These are phyloP conservation scores for Aspergillus sp. DNA, from an alignment of 2,329 filamentous ascomycete species.

Conservation along the genomic window DNA sequence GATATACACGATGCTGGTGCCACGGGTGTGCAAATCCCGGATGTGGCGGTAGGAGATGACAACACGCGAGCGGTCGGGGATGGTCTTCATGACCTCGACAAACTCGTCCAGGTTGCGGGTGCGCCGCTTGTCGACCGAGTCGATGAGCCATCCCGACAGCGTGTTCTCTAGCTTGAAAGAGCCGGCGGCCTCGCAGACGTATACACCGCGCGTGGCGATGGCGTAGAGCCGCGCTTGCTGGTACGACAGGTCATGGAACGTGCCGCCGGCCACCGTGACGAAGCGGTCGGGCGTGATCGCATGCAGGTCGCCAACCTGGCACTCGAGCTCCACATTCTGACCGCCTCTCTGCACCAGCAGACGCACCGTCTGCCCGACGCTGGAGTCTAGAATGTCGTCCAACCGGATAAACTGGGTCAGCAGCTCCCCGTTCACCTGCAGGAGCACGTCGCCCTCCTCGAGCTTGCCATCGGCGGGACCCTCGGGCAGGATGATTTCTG, in stretches of 20 bases:
- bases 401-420: conserved; percentile 90
- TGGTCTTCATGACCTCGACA: conserved; percentile 82
- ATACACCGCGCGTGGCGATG: conserved; percentile 88
- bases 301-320: conserved; percentile 86
- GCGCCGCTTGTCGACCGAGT: conserved; percentile 87
- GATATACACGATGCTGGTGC: conserved; percentile 87
- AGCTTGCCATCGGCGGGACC: conserved; percentile 85
- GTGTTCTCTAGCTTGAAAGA: conserved; percentile 93
- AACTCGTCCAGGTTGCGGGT: conserved; percentile 86
- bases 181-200: conserved; percentile 89
- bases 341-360: conserved; percentile 86
- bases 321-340: conserved; percentile 78
- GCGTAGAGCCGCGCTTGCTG: conserved; percentile 96
- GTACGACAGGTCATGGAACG: conserved; percentile 95
- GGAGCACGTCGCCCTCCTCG: conserved; percentile 88
- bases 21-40: conserved; percentile 87
- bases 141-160: conserved; percentile 89
- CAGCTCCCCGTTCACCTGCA: conserved; percentile 91
- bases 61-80: conserved; percentile 78
- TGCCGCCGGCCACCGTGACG: conserved; percentile 87
- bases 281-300: conserved; percentile 94
- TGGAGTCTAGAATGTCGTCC: conserved; percentile 88
- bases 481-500: conserved; percentile 88
- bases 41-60: conserved; percentile 96
- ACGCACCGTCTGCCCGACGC: conserved; percentile 73